Evolutionary conservation across 768 basidiomycete species (phyloP).

Genomic region (Amanita jacksonii): DNA sequence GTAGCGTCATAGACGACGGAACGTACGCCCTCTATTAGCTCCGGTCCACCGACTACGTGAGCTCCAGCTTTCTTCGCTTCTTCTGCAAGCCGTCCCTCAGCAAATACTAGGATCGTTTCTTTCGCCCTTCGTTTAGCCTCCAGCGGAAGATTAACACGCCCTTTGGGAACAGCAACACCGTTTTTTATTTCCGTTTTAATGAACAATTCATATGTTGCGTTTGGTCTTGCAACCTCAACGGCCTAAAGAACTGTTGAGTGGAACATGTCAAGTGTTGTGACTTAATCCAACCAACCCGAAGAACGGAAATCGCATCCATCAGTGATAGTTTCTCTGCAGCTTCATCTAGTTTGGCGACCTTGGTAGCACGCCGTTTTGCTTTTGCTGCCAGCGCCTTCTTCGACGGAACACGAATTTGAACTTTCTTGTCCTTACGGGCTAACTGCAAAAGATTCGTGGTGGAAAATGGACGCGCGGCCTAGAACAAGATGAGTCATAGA

Average conservation of each 20-base stretch:
- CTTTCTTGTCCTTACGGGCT: conserved; percentile 38
- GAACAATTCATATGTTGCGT: conserved; percentile 69
- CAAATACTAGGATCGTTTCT: conserved; percentile 87
- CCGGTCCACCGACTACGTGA: conserved; percentile 81
- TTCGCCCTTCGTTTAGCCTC: conserved; percentile 65
- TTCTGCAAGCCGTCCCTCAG: conserved; percentile 73
- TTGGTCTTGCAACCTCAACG: conserved; percentile 71
- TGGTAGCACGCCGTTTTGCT: conserved; percentile 46
- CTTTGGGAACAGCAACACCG: conserved; percentile 79
- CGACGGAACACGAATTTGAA: conserved; percentile 47
- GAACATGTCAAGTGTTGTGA: neutral
- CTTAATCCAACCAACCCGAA: conserved; percentile 46
- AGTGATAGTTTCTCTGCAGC: conserved; percentile 60
- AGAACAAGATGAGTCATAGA: no score
- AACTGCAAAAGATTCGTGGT: conserved; percentile 34
- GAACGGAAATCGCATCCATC: conserved; percentile 53
- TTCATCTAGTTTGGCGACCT: conserved; percentile 45
- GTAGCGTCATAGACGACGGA: neutral
- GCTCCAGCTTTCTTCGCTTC: conserved; percentile 85
- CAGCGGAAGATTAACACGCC: conserved; percentile 76
- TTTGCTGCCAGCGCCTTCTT: conserved; percentile 67
- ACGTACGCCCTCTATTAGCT: conserved; percentile 80
- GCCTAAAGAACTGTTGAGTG: conserved; percentile 37
- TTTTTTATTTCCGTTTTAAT: conserved; percentile 73
- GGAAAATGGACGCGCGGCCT: conserved; percentile 37